These are phyloP conservation scores for Emergomyces orientalis DNA, from an alignment of 2,329 filamentous ascomycete species.

Conservation along the genomic window DNA sequence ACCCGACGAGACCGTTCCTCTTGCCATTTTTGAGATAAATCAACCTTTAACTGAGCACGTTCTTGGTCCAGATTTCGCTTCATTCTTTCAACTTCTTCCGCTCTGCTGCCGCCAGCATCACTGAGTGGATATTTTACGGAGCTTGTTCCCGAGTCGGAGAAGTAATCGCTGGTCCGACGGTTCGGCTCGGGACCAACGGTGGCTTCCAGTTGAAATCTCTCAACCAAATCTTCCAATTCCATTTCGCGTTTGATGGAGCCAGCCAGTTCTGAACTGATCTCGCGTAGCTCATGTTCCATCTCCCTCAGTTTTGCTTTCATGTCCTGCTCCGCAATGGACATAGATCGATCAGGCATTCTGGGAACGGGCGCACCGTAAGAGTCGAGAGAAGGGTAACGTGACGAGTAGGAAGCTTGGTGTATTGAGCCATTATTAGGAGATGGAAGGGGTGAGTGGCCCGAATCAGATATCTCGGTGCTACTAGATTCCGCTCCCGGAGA, in stretches of 20 bases:
- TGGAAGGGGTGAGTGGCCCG: conserved; percentile 48
- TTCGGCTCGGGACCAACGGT: conserved; percentile 47
- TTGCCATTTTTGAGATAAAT: conserved; percentile 76
- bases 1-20: conserved; percentile 71
- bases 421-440: conserved; percentile 42
- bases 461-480: conserved; percentile 54
- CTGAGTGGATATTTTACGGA: conserved; percentile 67
- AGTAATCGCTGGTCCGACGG: conserved; percentile 90
- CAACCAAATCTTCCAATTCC: conserved; percentile 89
- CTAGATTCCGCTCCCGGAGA: conserved; percentile 50
- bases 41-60: conserved; percentile 73
- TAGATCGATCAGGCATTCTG: conserved; percentile 36
- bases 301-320: conserved; percentile 61
- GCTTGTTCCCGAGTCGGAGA: conserved; percentile 88
- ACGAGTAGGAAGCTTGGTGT: conserved; percentile 12
- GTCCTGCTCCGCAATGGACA: conserved; percentile 34
- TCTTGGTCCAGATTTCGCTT: conserved; percentile 83
- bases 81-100: conserved; percentile 69
- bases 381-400: conserved; percentile 19
- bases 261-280: conserved; percentile 87
- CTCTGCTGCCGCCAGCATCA: conserved; percentile 42
- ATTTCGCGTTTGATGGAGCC: conserved; percentile 90
- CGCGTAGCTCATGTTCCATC: conserved; percentile 87
- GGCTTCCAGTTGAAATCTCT: conserved; percentile 71
- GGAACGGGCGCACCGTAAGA: conserved; percentile 37